Conservation (phyloP, 371 early-diverging fungal genomes). For the Rhizopus stolonifer region DNA sequence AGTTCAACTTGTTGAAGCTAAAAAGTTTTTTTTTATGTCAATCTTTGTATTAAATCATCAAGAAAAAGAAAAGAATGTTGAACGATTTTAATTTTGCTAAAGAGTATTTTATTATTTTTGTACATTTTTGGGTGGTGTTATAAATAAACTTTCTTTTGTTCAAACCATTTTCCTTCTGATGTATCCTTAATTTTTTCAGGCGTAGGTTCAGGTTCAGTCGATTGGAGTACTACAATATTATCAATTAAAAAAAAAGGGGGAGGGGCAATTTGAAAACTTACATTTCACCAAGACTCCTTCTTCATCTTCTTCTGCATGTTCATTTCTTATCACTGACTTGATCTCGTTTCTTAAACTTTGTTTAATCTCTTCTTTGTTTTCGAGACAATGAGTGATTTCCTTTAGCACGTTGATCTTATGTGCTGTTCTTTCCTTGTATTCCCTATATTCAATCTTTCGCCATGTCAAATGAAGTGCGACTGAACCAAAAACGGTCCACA, state of each 20-base stretch:
- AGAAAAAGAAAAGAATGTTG: too few species aligned
- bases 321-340: constrained; percentile 28
- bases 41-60: too few species aligned
- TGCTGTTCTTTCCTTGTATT: constrained; percentile 44
- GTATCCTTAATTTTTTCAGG: background rate
- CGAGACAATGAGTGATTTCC: constrained; percentile 37
- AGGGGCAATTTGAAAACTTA: background rate
- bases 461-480: constrained; percentile 50
- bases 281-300: constrained; percentile 2
- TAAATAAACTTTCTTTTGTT: constrained; percentile 1
- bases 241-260: background rate
- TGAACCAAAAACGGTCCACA: constrained; percentile 56
- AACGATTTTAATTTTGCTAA: too few species aligned
- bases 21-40: too few species aligned
- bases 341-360: constrained; percentile 39
- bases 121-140: too few species aligned
- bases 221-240: background rate
- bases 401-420: constrained; percentile 42
- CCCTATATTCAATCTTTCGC: constrained; percentile 50
- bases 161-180: background rate
- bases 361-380: constrained; percentile 35
- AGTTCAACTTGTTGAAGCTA: too few species aligned
- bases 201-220: background rate
- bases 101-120: too few species aligned
- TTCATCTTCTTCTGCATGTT: background rate